These are phyloP conservation scores for Wickerhamomyces tratensis DNA, from an alignment of 805 yeast genomes.

Conservation along the genomic window DNA sequence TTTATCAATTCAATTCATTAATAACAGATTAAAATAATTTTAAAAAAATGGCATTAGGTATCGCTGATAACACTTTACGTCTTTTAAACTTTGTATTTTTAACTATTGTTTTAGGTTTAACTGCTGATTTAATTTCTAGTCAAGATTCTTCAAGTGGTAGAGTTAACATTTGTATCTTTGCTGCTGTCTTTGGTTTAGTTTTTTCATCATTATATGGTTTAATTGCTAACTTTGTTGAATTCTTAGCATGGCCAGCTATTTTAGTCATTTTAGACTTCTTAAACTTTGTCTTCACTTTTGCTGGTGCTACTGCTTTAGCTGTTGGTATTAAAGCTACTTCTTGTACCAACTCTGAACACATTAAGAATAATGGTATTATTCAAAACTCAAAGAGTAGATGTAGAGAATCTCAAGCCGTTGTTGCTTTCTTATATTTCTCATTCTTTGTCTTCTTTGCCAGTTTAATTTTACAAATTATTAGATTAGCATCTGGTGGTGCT, in stretches of 20 bases:
- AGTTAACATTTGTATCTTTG: slow-evolving; percentile 81
- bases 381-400: slow-evolving; percentile 82
- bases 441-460: slow-evolving; percentile 68
- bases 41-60: slow-evolving; percentile 43
- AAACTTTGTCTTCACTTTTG: slow-evolving; percentile 84
- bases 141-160: slow-evolving; percentile 51
- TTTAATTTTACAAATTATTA: slow-evolving; percentile 37
- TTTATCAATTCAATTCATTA: background rate
- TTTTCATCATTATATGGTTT: slow-evolving; percentile 75
- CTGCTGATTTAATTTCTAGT: slow-evolving; percentile 79
- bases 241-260: slow-evolving; percentile 82
- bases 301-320: slow-evolving; percentile 93
- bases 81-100: slow-evolving; percentile 64
- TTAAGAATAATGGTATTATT: slow-evolving; percentile 55
- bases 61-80: slow-evolving; percentile 72
- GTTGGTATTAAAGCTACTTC: slow-evolving; percentile 83
- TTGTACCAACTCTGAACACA: slow-evolving; percentile 60
- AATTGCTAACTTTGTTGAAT: slow-evolving; percentile 64
- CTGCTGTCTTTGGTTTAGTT: slow-evolving; percentile 78
- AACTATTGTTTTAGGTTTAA: slow-evolving; percentile 73
- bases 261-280: slow-evolving; percentile 72
- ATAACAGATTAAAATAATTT: background rate
- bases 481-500: slow-evolving; percentile 49
- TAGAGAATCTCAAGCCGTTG: slow-evolving; percentile 85
- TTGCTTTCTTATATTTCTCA: slow-evolving; percentile 79